Evolutionary conservation across 2,329 filamentous ascomycete genomes (phyloP), one percentile per base, ranked within the genome.

Genomic region (Trichoderma cornu-damae): DNA sequence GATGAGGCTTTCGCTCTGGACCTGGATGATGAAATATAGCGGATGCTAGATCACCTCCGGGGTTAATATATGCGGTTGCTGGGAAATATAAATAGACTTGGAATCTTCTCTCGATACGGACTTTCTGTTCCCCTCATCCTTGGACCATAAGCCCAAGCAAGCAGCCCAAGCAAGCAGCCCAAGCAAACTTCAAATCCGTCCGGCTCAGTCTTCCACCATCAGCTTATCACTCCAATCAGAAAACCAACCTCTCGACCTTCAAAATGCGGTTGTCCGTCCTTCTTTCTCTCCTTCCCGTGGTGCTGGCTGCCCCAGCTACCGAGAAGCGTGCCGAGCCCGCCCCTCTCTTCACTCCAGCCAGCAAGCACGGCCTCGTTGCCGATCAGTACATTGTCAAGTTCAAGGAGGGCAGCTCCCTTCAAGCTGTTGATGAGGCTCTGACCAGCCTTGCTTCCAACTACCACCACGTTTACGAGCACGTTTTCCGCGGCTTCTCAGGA

Each of bases 301-400:
- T 63, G 22, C 58, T 66, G 46, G 64, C 58, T 35, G 63, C 59
- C n/a, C 62, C 65, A 12, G 54, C 59, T 28, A 24, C 54, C 9
- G 57, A 51, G 49, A 61, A 64, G 56, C 67, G 67, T 37, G 60
- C 61, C 24, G 60, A 59, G 43, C 67, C 63, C 7, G 68, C 68
- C 30, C 67, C 68, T 43, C 60, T 70, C 20, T 42, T 66, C 47
- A 54, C 48, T 16, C 63, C 66, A 12, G 48, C 44, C 2, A 32
- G 49, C 30, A 16, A 38, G 20, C 51, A 43, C 28, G 46, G 53
- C 20, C 46, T 66, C 51, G 62, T 69, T 26, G 49, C 64, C 16
- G 63, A 63, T 61, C 66, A 66, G 59, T 70, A 69, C 59, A 69
- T 70, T 58, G 66, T 70, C 61, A 68, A 68, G 57, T 66, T 68